Percentiles rank a stretch among this genome's conserved stretches.
These are phyloP conservation scores for Monosporozyma yasuniensis DNA, from an alignment of 805 yeast species.

Conservation along the genomic window DNA sequence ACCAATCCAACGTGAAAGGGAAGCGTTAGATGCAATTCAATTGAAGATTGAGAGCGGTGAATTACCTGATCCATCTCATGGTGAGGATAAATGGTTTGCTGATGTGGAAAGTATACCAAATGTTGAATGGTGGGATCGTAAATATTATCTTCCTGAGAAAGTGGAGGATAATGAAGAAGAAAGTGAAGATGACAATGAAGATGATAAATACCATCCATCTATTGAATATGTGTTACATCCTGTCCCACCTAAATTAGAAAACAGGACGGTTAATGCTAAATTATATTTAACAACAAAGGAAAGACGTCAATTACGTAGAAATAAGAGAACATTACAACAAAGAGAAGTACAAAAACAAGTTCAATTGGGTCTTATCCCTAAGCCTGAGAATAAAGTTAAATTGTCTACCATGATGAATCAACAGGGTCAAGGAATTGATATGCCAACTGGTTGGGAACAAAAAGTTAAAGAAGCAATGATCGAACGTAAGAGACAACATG, in stretches of 20 bases:
- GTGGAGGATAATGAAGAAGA: constrained; percentile 6
- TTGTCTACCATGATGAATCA: constrained; percentile 70
- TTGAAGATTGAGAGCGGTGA: constrained; percentile 34
- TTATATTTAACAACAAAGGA: constrained; percentile 70
- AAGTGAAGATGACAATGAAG: constrained; percentile 17
- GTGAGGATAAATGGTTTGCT: constrained; percentile 50
- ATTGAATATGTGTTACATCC: constrained; percentile 80
- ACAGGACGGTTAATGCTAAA: constrained; percentile 36
- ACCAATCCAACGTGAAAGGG: constrained; percentile 23
- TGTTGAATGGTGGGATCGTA: constrained; percentile 83
- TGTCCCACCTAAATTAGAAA: constrained; percentile 49
- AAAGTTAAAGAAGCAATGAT: constrained; percentile 61
- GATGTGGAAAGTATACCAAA: constrained; percentile 46
- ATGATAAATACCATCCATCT: constrained; percentile 34
- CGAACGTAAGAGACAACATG: constrained; percentile 51
- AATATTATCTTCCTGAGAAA: constrained; percentile 14
- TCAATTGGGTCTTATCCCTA: constrained; percentile 70
- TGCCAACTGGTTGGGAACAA: constrained; percentile 81
- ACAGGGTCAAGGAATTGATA: constrained; percentile 75
- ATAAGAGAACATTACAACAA: constrained; percentile 51
- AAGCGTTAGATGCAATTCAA: not conserved
- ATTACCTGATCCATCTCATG: constrained; percentile 40
- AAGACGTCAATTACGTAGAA: constrained; percentile 59
- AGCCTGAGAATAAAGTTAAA: constrained; percentile 85
- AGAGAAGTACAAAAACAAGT: constrained; percentile 72